phyloP scores from a whole-genome alignment of 306 rosid genomes.

The Dryas octopetala region DNA sequence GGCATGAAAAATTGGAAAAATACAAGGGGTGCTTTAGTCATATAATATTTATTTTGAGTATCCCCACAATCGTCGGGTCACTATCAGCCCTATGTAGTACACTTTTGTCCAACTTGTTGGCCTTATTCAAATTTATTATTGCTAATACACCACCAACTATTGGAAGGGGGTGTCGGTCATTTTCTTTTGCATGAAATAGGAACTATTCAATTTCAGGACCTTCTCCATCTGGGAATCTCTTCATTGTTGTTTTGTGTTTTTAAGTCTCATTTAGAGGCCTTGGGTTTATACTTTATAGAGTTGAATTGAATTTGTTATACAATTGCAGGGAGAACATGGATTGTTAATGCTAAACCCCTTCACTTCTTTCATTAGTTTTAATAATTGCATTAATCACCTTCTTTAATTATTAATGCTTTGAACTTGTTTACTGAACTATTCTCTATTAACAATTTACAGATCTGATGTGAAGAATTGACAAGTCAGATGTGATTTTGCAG shows the following conservation, averaged over 20 bases:
- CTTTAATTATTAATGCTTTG: conserved; percentile 26
- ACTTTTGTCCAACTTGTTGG: conserved; percentile 37
- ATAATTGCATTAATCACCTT: conserved; percentile 14
- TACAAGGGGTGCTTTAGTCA: conserved; percentile 26
- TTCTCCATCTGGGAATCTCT: conserved; percentile 45
- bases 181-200: conserved; percentile 26
- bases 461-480: conserved; percentile 31
- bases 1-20: conserved; percentile 32
- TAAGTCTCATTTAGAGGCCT: conserved; percentile 30
- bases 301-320: conserved; percentile 19
- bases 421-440: conserved; percentile 37
- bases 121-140: conserved; percentile 16
- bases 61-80: conserved; percentile 37
- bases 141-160: background rate
- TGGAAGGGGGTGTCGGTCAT: conserved; percentile 48
- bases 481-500: conserved; percentile 29
- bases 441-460: conserved; percentile 34
- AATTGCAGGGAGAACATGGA: conserved; percentile 28
- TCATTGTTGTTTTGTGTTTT: conserved; percentile 31
- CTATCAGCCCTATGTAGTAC: conserved; percentile 36
- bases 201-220: conserved; percentile 24
- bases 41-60: background rate
- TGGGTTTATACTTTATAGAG: conserved; percentile 29
- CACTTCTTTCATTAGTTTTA: conserved; percentile 19
- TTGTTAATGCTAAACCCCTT: conserved; percentile 9